phyloP scores from a whole-genome alignment of 257 asterid species.

The Jacaranda copaia region DNA sequence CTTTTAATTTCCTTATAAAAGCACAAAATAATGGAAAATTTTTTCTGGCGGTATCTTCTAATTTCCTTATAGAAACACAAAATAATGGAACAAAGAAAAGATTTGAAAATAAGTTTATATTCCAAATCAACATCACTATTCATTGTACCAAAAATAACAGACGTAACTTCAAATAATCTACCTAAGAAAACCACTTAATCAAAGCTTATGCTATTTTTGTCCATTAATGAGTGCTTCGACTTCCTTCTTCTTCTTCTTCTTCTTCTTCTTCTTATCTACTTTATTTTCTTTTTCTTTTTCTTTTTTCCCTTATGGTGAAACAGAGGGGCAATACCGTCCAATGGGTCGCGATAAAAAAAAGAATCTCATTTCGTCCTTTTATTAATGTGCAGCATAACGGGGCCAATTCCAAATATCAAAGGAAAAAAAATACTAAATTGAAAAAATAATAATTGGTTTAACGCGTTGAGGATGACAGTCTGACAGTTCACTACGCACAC shows the following conservation, averaged over 20 bases:
- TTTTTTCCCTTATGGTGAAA: slow-evolving; percentile 18
- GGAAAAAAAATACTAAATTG: too few relatives aligned
- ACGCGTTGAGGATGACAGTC: not conserved
- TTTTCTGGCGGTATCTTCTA: not conserved
- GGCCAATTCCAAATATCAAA: too few relatives aligned
- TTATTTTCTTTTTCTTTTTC: too few relatives aligned
- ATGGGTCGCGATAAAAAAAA: slow-evolving; percentile 1
- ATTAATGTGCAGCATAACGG: too few relatives aligned
- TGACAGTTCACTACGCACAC: not conserved
- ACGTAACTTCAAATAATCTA: too few relatives aligned
- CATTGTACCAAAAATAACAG: not conserved
- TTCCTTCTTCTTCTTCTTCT: too few relatives aligned
- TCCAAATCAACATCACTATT: not conserved
- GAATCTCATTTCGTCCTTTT: not conserved
- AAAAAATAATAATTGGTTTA: not conserved
- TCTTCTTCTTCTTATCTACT: too few relatives aligned
- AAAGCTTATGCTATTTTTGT: too few relatives aligned
- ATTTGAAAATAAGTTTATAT: not conserved
- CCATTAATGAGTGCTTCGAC: too few relatives aligned
- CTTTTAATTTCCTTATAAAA: not conserved
- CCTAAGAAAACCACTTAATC: too few relatives aligned
- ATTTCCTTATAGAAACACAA: not conserved
- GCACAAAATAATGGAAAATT: not conserved
- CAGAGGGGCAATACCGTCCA: slow-evolving; percentile 19
- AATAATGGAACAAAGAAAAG: not conserved